Evolutionary conservation across 2,329 filamentous ascomycete species (phyloP), one percentile per base, ranked within the genome.

Genomic region (Fusarium metavorans): DNA sequence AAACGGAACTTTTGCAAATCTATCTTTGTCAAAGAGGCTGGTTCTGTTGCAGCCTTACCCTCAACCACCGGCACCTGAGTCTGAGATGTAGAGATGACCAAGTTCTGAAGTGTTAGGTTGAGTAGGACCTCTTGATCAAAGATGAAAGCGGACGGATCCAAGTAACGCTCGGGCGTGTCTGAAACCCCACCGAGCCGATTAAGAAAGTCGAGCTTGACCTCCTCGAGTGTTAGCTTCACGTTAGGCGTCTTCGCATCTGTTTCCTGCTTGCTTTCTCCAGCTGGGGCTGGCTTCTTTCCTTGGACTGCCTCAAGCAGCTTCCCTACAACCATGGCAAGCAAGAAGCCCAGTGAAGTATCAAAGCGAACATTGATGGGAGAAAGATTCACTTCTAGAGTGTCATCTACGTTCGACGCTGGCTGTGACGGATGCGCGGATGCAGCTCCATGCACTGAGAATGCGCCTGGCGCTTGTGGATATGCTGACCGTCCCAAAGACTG

Each of bases 1-100:
- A 93, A 90, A 0, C 84, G 85, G 76, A 93, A 89, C 71, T 89
- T 90, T 71, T 89, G 85, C 2, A 92, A 77, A 50, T 87, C 83
- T 13, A 91, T 76, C 45, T 81, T 85, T 6, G 78, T 84, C 43
- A 79, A 64, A 16, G 76, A 72, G 39, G 75, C 79, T 20, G 70
- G 58, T 18, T 76, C 82, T 80, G 54, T 84, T 74, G 27, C 34
- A n/a, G 74, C n/a, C 23, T 62, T 64, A 14, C 67, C 58, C 67
- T 72, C 73, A 5, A 50, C 65, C 4, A 67, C 56, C 16, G 74
- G 41, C 35, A 72, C 20, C 27, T 80, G 70, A 8, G 73, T 69
- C 13, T 75, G 71, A 8, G 80, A 75, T 23, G 79, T 72, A 7
- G 78, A 79, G 5, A 83, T 59, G 3, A 75, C 80, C 7, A 91